These are phyloP conservation scores for Pichia norvegensis DNA, from an alignment of 1,139 yeast species.

Conservation along the genomic window DNA sequence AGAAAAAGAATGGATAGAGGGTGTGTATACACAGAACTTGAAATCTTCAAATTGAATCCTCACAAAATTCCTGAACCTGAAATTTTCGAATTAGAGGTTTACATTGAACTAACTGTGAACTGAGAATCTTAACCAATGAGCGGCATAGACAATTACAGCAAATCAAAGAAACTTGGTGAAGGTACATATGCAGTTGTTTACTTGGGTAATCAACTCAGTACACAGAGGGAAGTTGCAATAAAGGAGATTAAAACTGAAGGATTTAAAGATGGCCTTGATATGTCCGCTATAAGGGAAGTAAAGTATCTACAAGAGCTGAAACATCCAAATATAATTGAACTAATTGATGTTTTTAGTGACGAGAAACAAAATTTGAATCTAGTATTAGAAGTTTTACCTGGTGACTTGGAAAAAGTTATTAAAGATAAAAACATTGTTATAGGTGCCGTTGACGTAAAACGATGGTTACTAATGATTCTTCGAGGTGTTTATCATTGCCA, in stretches of 20 bases:
- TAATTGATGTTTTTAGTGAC: constrained; percentile 77
- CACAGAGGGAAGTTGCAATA: constrained; percentile 68
- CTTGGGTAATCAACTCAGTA: constrained; percentile 58
- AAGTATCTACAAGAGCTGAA: constrained; percentile 82
- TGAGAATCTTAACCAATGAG: background rate
- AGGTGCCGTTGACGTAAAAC: constrained; percentile 79
- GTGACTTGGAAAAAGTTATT: constrained; percentile 84
- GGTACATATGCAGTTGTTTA: constrained; percentile 98
- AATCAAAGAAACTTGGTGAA: constrained; percentile 88
- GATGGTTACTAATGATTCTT: constrained; percentile 90
- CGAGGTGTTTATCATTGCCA: constrained; percentile 96
- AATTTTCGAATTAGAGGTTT: no score
- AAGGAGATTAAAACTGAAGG: constrained; percentile 93
- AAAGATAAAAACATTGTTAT: constrained; percentile 73
- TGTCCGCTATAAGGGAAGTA: constrained; percentile 95
- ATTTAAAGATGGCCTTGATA: constrained; percentile 92
- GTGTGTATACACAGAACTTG: no score
- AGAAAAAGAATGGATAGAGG: no score
- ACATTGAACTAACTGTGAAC: no score
- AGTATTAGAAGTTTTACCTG: constrained; percentile 85
- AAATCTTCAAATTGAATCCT: no score
- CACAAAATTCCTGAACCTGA: no score
- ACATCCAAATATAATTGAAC: constrained; percentile 78
- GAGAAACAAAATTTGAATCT: constrained; percentile 60
- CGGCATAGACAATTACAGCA: constrained; percentile 20